phyloP scores from a whole-genome alignment of 305 asterid genomes.

The Fraxinus latifolia region DNA sequence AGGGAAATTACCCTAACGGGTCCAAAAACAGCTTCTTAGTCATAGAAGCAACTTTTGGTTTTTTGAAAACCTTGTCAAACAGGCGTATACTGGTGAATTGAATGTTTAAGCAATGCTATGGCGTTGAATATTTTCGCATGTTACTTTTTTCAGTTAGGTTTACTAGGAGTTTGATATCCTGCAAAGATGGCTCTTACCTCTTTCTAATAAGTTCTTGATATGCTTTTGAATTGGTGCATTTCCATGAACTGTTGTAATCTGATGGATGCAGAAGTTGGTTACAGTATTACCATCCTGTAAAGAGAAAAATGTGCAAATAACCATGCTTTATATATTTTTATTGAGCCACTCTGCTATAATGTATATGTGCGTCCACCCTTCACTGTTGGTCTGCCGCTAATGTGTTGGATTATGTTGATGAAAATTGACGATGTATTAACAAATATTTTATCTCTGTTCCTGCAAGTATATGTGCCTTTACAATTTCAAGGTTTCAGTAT shows the following conservation, averaged over 20 bases:
- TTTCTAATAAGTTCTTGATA: neutral
- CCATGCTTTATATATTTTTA: neutral
- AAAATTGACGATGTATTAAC: neutral
- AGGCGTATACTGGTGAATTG: conserved; percentile 1
- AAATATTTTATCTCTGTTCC: conserved; percentile 5
- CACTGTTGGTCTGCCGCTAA: neutral
- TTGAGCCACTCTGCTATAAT: neutral
- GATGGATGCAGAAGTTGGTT: conserved; percentile 21
- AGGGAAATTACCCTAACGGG: neutral
- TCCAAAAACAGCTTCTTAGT: neutral
- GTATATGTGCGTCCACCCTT: neutral
- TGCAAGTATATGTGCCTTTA: conserved; percentile 3
- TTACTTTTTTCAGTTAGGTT: neutral
- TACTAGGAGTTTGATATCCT: neutral
- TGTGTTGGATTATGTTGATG: neutral
- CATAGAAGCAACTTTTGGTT: neutral
- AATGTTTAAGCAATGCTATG: neutral
- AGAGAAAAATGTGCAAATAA: conserved; percentile 13
- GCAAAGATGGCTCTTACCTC: neutral
- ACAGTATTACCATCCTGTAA: neutral
- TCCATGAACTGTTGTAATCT: conserved; percentile 16
- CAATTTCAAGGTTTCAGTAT: conserved; percentile 3
- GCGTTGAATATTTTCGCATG: neutral
- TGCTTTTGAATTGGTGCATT: conserved; percentile 1
- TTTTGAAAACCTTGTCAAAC: neutral